These are phyloP conservation scores for Penicillium robsamsonii DNA, from an alignment of 495 filamentous ascomycete species.

Conservation along the genomic window DNA sequence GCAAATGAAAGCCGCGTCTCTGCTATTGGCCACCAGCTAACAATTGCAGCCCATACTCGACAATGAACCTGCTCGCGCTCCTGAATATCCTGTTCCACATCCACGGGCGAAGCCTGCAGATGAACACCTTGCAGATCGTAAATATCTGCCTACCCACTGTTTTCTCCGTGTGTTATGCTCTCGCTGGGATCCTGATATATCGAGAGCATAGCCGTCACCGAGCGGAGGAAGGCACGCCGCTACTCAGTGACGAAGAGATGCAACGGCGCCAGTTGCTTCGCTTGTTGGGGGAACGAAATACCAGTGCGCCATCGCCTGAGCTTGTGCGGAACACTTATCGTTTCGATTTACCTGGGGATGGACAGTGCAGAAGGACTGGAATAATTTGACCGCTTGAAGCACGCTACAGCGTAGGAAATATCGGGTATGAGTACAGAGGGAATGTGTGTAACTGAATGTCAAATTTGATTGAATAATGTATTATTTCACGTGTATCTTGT, in stretches of 20 bases:
- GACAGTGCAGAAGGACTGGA: slow-evolving; percentile 7
- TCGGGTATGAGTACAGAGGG: neutral
- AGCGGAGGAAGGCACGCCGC: slow-evolving; percentile 18
- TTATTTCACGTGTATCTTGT: neutral
- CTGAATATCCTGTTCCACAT: slow-evolving; percentile 38
- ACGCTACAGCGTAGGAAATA: neutral
- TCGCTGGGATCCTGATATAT: slow-evolving; percentile 29
- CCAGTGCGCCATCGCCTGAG: slow-evolving; percentile 20
- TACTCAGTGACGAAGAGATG: slow-evolving; percentile 40
- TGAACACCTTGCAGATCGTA: slow-evolving; percentile 23
- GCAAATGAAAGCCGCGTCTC: neutral
- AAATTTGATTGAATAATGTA: neutral
- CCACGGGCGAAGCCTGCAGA: slow-evolving; percentile 25
- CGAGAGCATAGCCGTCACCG: slow-evolving; percentile 14
- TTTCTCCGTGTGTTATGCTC: slow-evolving; percentile 28
- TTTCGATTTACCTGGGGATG: slow-evolving; percentile 26
- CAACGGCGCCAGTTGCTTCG: slow-evolving; percentile 38
- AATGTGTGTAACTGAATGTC: neutral
- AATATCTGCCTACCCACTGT: slow-evolving; percentile 27
- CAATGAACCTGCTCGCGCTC: slow-evolving; percentile 31
- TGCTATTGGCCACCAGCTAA: neutral
- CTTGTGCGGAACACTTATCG: slow-evolving; percentile 35
- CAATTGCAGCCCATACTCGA: slow-evolving; percentile 25
- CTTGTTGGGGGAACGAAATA: slow-evolving; percentile 27
- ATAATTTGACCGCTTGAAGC: neutral